Evolutionary conservation across 768 basidiomycete genomes (phyloP), one percentile per base, ranked within the genome.

Genomic region (Hysterangium stoloniferum): DNA sequence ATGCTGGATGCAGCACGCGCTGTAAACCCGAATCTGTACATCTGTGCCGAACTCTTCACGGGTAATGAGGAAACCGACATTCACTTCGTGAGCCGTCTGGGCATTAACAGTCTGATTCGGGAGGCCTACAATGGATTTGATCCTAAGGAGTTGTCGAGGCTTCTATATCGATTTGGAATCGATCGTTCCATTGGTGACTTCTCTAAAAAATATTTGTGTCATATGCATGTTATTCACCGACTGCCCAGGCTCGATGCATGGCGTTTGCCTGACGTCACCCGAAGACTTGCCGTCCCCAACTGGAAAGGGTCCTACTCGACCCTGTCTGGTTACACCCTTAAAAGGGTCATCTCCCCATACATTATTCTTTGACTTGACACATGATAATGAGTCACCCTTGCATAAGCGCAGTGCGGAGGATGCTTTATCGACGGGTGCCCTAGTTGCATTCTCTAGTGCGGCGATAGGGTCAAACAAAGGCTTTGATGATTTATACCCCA

Each of bases 41-140:
- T 99, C 29, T 92, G 90, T 59, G 96, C 96, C 2, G 96, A 99
- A 66, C 75, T 99, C 35, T 99, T 98, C 63, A 97, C 96, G 0
- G 96, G 96, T 4, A 90, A 76, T 58, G 90, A 96, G 68, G 88
- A 93, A 52, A 95, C 81, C 82, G 96, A 99, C 60, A 68, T 86
- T 15, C 63, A 88, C 25, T 98, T 97, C 61, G 95, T 98, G 29
- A 84, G 87, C 59, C 79, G 88, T 53, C 70, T 98, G 45, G 96
- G 96, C 0, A 77, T 99, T 66, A 98, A 97, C 64, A 91, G 86
- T 63, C 68, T 98, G 62, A 83, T 99, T 55, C 74, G 96, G 56
- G 96, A 99, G 70, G 86, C 89, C n/a, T 89, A 88, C 29, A 98
- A 97, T 62, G 89, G 78, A 1, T 77, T 76, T 68, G 86, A 92